Percentiles rank a stretch among this genome's conserved stretches.
Evolutionary conservation across 1,284 basidiomycete species (phyloP).

Genomic region (Ustilago curta): DNA sequence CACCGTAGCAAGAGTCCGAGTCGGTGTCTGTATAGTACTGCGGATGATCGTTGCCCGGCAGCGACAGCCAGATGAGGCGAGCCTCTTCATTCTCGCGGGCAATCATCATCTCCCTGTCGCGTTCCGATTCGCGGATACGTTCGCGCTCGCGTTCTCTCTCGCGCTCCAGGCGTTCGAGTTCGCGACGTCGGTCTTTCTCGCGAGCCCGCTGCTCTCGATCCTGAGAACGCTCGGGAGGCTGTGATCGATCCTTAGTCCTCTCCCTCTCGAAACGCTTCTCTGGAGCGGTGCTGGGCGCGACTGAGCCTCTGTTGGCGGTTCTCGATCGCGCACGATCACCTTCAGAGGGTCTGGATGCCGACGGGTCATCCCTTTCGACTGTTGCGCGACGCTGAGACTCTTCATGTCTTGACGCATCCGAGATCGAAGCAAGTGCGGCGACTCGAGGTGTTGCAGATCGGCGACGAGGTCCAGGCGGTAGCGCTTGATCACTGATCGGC

Average conservation of each 20-base stretch:
- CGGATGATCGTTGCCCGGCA: slow-evolving; percentile 60
- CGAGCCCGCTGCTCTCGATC: slow-evolving; percentile 48
- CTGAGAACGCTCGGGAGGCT: slow-evolving; percentile 35
- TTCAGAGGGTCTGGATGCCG: slow-evolving; percentile 6
- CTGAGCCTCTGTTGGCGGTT: slow-evolving; percentile 16
- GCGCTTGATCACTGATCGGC: neutral
- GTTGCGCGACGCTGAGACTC: slow-evolving; percentile 7
- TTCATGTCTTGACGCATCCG: slow-evolving; percentile 8
- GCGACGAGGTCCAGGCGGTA: slow-evolving; percentile 1
- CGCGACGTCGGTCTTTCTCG: slow-evolving; percentile 46
- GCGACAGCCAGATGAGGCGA: slow-evolving; percentile 54
- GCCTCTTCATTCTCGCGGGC: slow-evolving; percentile 53
- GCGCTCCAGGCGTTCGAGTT: slow-evolving; percentile 40
- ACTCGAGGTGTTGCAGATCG: slow-evolving; percentile 13
- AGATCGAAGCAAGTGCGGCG: neutral
- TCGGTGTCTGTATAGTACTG: slow-evolving; percentile 63
- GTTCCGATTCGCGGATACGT: slow-evolving; percentile 50
- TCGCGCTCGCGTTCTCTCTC: slow-evolving; percentile 50
- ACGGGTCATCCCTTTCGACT: slow-evolving; percentile 8
- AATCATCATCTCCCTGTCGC: slow-evolving; percentile 49
- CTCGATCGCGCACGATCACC: slow-evolving; percentile 20
- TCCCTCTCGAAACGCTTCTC: slow-evolving; percentile 36
- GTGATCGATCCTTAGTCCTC: slow-evolving; percentile 31
- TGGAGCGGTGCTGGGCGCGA: slow-evolving; percentile 15
- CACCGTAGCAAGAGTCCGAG: slow-evolving; percentile 54